Conservation (phyloP, 192 early-diverging fungal genomes). For the Oehlia diaphana region DNA sequence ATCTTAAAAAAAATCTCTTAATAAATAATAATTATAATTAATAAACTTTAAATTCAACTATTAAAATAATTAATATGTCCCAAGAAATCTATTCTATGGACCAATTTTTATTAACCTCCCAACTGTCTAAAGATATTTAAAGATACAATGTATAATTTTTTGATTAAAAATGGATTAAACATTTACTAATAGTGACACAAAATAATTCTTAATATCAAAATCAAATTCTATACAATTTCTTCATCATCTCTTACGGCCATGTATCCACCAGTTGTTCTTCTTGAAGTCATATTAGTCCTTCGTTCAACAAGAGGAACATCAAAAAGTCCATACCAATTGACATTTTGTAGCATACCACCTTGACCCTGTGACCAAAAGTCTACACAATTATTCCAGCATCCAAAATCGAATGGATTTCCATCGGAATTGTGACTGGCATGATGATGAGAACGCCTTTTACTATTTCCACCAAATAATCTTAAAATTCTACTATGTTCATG, state of each 20-base stretch:
- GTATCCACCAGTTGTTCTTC: conserved; percentile 24
- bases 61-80: no score
- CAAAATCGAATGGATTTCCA: conserved; percentile 80
- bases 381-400: conserved; percentile 74
- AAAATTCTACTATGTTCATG: conserved; percentile 33
- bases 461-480: conserved; percentile 41
- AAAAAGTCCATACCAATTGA: conserved; percentile 63
- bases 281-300: not conserved
- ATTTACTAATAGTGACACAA: no score
- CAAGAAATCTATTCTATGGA: no score
- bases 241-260: conserved; percentile 11
- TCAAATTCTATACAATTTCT: conserved; percentile 8
- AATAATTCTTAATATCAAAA: no score
- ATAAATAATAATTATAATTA: no score
- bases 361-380: conserved; percentile 77
- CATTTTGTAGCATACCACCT: conserved; percentile 55
- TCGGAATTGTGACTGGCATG: conserved; percentile 29
- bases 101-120: no score
- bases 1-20: no score
- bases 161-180: no score
- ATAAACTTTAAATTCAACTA: no score
- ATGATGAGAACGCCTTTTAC: conserved; percentile 40
- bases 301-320: conserved; percentile 38
- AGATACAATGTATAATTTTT: no score
- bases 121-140: no score